A percentile compares a stretch with the other conserved stretches of the same genome.
These are phyloP conservation scores for Aspergillus transmontanensis DNA, from an alignment of 2,329 filamentous ascomycete species.

Conservation along the genomic window DNA sequence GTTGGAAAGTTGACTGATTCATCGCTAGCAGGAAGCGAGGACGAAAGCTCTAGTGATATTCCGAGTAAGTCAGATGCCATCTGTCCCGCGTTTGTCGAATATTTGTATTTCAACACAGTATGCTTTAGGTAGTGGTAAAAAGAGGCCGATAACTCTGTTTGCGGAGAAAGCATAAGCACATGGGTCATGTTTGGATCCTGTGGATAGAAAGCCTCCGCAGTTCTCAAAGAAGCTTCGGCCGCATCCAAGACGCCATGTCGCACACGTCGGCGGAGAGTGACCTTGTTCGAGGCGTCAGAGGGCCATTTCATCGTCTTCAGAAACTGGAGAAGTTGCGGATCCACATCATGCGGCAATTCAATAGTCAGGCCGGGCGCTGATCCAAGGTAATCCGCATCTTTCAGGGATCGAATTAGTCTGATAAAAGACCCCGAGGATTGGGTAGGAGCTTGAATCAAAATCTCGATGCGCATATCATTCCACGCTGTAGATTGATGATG, in stretches of 20 bases:
- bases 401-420: conserved; percentile 75
- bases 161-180: conserved; percentile 80
- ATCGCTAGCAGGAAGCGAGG: conserved; percentile 58
- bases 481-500: conserved; percentile 57
- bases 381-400: conserved; percentile 73
- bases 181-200: conserved; percentile 65
- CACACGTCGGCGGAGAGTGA: conserved; percentile 77
- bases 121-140: conserved; percentile 90
- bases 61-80: conserved; percentile 66
- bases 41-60: conserved; percentile 76
- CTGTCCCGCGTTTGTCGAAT: conserved; percentile 58
- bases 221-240: conserved; percentile 72
- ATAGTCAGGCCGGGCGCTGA: conserved; percentile 75
- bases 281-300: conserved; percentile 48
- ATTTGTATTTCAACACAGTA: conserved; percentile 72
- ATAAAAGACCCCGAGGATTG: conserved; percentile 73
- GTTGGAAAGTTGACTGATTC: conserved; percentile 56
- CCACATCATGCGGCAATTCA: conserved; percentile 74
- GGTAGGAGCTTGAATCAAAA: conserved; percentile 75
- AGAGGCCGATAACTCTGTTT: conserved; percentile 75
- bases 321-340: conserved; percentile 65
- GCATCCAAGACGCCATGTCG: conserved; percentile 60
- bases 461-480: conserved; percentile 77
- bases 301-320: conserved; percentile 71
- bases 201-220: conserved; percentile 89